These are phyloP conservation scores for Bathelium albidoporum DNA, from an alignment of 495 filamentous ascomycete species.

Conservation along the genomic window DNA sequence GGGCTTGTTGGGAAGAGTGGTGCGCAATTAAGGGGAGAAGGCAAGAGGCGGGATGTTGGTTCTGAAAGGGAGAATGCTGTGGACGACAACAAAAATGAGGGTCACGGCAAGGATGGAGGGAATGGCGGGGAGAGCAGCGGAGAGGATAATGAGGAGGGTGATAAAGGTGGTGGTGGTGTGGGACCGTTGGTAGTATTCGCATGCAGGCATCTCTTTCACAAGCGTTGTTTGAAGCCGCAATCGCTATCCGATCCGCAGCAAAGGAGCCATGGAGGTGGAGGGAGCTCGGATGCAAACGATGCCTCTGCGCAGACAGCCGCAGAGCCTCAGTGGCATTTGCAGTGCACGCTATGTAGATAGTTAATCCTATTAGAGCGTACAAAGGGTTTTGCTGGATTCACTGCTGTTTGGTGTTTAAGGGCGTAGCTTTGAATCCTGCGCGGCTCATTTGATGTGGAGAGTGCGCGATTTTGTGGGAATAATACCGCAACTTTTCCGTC, in stretches of 20 bases:
- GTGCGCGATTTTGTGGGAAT: too few relatives aligned
- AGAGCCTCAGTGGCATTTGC: neutral
- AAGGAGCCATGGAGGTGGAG: neutral
- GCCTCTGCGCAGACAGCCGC: neutral
- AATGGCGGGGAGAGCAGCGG: neutral
- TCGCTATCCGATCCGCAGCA: neutral
- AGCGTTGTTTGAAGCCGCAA: conserved; percentile 24
- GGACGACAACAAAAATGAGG: conserved; percentile 3
- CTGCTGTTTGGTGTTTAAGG: neutral
- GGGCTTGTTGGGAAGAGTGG: conserved; percentile 14
- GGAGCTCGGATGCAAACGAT: neutral
- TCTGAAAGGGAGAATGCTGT: conserved; percentile 8
- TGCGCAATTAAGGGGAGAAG: conserved; percentile 19
- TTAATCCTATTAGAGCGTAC: neutral
- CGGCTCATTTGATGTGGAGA: too few relatives aligned
- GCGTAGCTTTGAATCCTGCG: too few relatives aligned
- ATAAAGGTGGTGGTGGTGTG: conserved; percentile 6
- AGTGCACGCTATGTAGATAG: neutral
- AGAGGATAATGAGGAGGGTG: conserved; percentile 7
- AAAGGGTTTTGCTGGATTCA: neutral
- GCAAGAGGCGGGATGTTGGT: conserved; percentile 17
- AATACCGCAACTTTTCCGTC: too few relatives aligned
- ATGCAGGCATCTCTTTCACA: conserved; percentile 32
- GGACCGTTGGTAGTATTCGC: conserved; percentile 32
- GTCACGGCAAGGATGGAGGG: conserved; percentile 7